Conservation (phyloP, 176 grass and related monocot species). For the Raddia guianensis region DNA sequence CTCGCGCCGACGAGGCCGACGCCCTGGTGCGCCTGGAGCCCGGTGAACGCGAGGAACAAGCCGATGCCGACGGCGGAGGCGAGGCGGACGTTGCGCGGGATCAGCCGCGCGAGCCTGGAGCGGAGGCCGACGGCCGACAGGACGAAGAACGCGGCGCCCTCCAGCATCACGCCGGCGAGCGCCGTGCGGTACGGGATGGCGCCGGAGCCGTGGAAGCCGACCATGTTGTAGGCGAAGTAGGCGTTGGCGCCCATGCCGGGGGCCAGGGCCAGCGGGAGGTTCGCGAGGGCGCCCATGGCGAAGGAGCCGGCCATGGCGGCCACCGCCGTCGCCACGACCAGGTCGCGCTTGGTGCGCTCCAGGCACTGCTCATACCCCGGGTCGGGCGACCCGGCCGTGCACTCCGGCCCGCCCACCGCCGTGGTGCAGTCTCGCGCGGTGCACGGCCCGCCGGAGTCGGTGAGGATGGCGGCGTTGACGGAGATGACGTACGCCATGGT, state of each 20-base stretch:
- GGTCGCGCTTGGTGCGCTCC: constrained; percentile 55
- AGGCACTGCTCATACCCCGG: constrained; percentile 55
- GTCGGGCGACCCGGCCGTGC: constrained; percentile 4
- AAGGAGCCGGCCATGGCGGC: constrained; percentile 51
- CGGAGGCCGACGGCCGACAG: constrained; percentile 55
- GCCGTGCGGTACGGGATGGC: constrained; percentile 55
- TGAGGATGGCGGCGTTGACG: constrained; percentile 65
- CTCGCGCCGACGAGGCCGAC: constrained; percentile 66
- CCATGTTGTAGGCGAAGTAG: constrained; percentile 78
- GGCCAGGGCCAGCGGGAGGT: constrained; percentile 62
- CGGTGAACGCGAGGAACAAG: constrained; percentile 61
- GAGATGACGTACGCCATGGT: constrained; percentile 80
- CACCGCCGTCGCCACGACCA: constrained; percentile 57
- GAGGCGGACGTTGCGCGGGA: constrained; percentile 53
- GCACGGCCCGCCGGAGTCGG: constrained; percentile 69
- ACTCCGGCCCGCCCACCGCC: constrained; percentile 27
- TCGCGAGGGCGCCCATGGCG: constrained; percentile 59
- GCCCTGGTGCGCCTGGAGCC: constrained; percentile 61
- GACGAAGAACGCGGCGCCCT: constrained; percentile 54
- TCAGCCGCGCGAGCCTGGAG: constrained; percentile 52
- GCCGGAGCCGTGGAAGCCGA: constrained; percentile 63
- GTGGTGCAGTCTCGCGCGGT: constrained; percentile 47
- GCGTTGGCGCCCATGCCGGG: constrained; percentile 78
- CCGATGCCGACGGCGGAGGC: constrained; percentile 61
- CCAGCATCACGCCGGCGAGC: constrained; percentile 62